Evolutionary conservation across 768 basidiomycete genomes (phyloP).

Genomic region (Tylopilus sp.): DNA sequence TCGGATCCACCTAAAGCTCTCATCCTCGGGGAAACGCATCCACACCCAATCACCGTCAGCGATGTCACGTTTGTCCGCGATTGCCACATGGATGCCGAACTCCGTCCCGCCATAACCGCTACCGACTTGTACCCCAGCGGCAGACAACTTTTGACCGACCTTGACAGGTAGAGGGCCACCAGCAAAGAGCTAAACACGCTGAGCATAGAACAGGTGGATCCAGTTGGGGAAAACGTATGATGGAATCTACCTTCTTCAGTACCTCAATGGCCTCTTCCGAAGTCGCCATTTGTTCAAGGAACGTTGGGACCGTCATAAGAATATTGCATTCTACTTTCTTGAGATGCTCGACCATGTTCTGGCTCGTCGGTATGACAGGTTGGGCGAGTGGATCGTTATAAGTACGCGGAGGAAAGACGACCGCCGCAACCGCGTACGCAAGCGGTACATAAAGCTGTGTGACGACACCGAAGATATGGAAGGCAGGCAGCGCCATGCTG

Average conservation of each 20-base stretch:
- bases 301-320: slow-evolving; percentile 36
- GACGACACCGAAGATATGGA: slow-evolving; percentile 24
- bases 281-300: slow-evolving; percentile 37
- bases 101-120: slow-evolving; percentile 42
- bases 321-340: slow-evolving; percentile 25
- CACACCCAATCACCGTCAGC: slow-evolving; percentile 36
- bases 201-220: no score
- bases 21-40: slow-evolving; percentile 23
- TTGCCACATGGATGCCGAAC: slow-evolving; percentile 21
- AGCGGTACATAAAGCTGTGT: slow-evolving; percentile 20
- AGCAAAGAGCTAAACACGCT: no score
- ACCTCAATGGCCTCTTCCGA: slow-evolving; percentile 23
- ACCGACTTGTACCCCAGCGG: slow-evolving; percentile 33
- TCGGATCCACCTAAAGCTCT: slow-evolving; percentile 31
- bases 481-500: slow-evolving; percentile 26
- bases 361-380: slow-evolving; percentile 38
- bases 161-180: slow-evolving; percentile 36
- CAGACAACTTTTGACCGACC: slow-evolving; percentile 35
- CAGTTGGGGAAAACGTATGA: no score
- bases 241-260: slow-evolving; percentile 22
- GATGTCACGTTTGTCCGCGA: background rate
- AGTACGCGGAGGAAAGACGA: slow-evolving; percentile 29
- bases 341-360: slow-evolving; percentile 38
- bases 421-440: slow-evolving; percentile 8
- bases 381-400: slow-evolving; percentile 14